A percentile compares a stretch with the other conserved stretches of the same genome.
These are phyloP conservation scores for Boeremia lycopersici DNA, from an alignment of 2,329 filamentous ascomycete genomes.

Conservation along the genomic window DNA sequence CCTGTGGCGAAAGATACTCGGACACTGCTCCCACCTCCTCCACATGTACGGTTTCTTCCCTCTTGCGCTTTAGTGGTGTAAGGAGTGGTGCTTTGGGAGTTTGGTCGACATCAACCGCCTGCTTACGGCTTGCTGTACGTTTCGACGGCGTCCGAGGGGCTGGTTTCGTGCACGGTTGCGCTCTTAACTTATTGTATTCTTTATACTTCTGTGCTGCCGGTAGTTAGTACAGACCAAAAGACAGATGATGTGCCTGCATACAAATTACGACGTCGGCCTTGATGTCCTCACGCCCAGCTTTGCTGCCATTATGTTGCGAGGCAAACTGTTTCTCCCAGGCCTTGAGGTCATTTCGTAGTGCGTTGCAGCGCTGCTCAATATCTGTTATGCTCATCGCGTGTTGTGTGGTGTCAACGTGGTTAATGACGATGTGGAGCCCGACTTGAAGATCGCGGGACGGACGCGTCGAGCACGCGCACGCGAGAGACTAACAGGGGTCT, in stretches of 20 bases:
- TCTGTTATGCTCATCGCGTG: slow-evolving; percentile 37
- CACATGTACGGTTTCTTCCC: slow-evolving; percentile 23
- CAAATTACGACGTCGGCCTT: slow-evolving; percentile 74
- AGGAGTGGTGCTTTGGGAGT: slow-evolving; percentile 33
- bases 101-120: slow-evolving; percentile 26
- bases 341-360: slow-evolving; percentile 77
- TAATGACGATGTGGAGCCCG: slow-evolving; percentile 21
- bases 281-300: slow-evolving; percentile 76
- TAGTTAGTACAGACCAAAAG: slow-evolving; percentile 16
- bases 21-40: slow-evolving; percentile 21
- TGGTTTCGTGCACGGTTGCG: slow-evolving; percentile 33
- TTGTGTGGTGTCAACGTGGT: slow-evolving; percentile 13
- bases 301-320: slow-evolving; percentile 66
- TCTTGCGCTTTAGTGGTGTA: slow-evolving; percentile 43
- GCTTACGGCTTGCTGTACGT: slow-evolving; percentile 30
- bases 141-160: slow-evolving; percentile 43
- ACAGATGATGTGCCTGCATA: slow-evolving; percentile 47
- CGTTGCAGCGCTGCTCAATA: slow-evolving; percentile 75
- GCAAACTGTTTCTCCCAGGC: slow-evolving; percentile 74
- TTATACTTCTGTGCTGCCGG: slow-evolving; percentile 73
- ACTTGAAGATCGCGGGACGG: slow-evolving; percentile 36
- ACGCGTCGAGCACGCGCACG: slow-evolving; percentile 36
- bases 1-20: slow-evolving; percentile 38
- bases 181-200: slow-evolving; percentile 70
- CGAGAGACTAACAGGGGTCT: slow-evolving; percentile 15